phyloP scores from a whole-genome alignment of 1,284 basidiomycete species.

The Bondarzewia mesenterica region DNA sequence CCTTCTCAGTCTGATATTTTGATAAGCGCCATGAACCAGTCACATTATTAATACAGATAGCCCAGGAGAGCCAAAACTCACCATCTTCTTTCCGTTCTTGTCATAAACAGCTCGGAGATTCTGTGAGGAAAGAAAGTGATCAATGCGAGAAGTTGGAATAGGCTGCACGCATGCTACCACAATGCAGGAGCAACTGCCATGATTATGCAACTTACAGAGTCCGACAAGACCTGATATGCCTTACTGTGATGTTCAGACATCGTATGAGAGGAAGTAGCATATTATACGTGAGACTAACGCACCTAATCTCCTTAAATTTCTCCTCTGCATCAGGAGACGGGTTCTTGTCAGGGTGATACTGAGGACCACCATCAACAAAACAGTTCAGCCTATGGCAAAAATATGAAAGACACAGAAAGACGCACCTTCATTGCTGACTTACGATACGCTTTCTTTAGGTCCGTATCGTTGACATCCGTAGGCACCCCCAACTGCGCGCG shows the following conservation, averaged over 20 bases:
- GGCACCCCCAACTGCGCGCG: slow-evolving; percentile 34
- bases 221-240: slow-evolving; percentile 85
- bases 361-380: slow-evolving; percentile 1
- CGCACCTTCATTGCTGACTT: slow-evolving; percentile 89
- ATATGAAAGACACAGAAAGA: slow-evolving; percentile 1
- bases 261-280: slow-evolving; percentile 11
- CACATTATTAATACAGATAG: not conserved
- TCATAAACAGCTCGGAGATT: slow-evolving; percentile 90
- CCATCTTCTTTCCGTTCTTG: slow-evolving; percentile 89
- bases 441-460: slow-evolving; percentile 93
- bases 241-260: slow-evolving; percentile 42
- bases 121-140: slow-evolving; percentile 28
- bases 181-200: slow-evolving; percentile 7
- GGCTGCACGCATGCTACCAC: too few relatives aligned
- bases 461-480: slow-evolving; percentile 53
- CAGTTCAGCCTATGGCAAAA: not conserved
- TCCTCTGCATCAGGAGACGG: slow-evolving; percentile 80
- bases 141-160: slow-evolving; percentile 11
- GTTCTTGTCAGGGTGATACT: slow-evolving; percentile 96
- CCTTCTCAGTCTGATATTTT: slow-evolving; percentile 57
- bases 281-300: slow-evolving; percentile 6
- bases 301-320: slow-evolving; percentile 93
- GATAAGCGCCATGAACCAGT: not conserved
- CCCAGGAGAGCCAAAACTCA: slow-evolving; percentile 22
- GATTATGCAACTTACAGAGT: slow-evolving; percentile 50